Base-by-base conservation (phyloP, 2,329 filamentous ascomycete species). In the Hypoxylon sp. region DNA sequence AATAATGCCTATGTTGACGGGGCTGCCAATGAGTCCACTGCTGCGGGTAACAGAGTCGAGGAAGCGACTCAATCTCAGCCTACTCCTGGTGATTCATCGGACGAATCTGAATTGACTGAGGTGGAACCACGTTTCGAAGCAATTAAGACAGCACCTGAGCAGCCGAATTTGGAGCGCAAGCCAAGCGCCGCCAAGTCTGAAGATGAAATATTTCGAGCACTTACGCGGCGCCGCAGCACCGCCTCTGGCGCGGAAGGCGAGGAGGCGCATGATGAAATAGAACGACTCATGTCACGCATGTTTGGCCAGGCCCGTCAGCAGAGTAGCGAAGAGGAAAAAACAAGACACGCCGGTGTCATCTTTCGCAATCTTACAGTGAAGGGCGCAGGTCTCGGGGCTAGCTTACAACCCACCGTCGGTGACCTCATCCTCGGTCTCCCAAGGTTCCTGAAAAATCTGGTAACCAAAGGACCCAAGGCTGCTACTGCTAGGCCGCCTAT, bases 291-390 rank as follows among this genome's bases (percentile, higher is more conserved):
- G 75, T 88, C 85, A 0, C 81, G 82, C 2, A 88, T 90, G 79
- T 90, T 90, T 62, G 87, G 87, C 4, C 73, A 76, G 23, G 80
- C 80, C 13, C 77, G 87, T 4, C 84, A 87, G 59, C 77, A 80
- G 32, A 74, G 81, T n/a, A 87, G 84, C 1, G 82, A 89, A 54
- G 86, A 88, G 55, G 86, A 88, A 60, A 83, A 88, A 65, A 87
- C 84, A 0, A 75, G 86, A 15, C 87, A 90, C 64, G 76, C 82
- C 17, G 88, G 88, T 23, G 83, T 91, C 8, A 72, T 89, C 4
- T 91, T 88, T 74, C 85, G 85, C 36, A 76, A 86, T 43, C 71
- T 91, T 19, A 89, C 84, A 0, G 87, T 91, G 12, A 87, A 84
- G 47, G 88, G 88, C 0, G 78, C 84, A 46, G 88, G 88, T 0